Percentiles rank a stretch among this genome's conserved stretches.
phyloP scores from a whole-genome alignment of 2,329 filamentous ascomycete species.

The Myriosclerotinia scirpicola region DNA sequence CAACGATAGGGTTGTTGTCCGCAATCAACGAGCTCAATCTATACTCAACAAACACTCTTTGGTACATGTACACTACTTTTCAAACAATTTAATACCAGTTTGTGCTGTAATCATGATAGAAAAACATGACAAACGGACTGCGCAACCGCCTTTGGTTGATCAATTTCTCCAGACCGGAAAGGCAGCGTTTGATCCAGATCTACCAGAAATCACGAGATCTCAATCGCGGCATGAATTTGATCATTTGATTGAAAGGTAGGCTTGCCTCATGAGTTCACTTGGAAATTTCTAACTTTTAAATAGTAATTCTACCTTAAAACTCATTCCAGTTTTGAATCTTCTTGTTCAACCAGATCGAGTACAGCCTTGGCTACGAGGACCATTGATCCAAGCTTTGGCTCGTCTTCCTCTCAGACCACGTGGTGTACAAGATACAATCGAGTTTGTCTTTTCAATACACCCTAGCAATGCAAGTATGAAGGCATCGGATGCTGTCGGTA shows the following conservation, averaged over 20 bases:
- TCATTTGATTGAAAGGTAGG: constrained; percentile 32
- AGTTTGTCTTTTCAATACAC: constrained; percentile 70
- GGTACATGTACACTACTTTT: not conserved
- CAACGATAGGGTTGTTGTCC: not conserved
- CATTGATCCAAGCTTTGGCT: constrained; percentile 58
- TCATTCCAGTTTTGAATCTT: constrained; percentile 62
- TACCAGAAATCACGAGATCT: constrained; percentile 28
- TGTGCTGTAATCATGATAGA: not conserved
- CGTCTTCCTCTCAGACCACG: constrained; percentile 59
- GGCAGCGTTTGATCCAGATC: constrained; percentile 36
- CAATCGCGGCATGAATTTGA: constrained; percentile 18
- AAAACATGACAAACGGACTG: constrained; percentile 11
- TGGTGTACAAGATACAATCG: constrained; percentile 66
- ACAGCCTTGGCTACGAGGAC: constrained; percentile 59
- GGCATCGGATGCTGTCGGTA: constrained; percentile 34
- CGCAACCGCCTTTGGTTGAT: constrained; percentile 36
- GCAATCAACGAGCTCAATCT: not conserved
- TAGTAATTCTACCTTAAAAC: constrained; percentile 50
- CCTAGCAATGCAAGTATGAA: constrained; percentile 43
- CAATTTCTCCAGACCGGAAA: constrained; percentile 37
- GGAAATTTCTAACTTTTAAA: constrained; percentile 25
- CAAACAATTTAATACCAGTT: not conserved
- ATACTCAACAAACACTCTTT: not conserved
- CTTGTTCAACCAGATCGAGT: constrained; percentile 61
- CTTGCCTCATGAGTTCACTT: not conserved